A percentile compares a stretch with the other conserved stretches of the same genome.
These are phyloP conservation scores for Diaporthe sp. DNA, from an alignment of 2,329 filamentous ascomycete species.

Conservation along the genomic window DNA sequence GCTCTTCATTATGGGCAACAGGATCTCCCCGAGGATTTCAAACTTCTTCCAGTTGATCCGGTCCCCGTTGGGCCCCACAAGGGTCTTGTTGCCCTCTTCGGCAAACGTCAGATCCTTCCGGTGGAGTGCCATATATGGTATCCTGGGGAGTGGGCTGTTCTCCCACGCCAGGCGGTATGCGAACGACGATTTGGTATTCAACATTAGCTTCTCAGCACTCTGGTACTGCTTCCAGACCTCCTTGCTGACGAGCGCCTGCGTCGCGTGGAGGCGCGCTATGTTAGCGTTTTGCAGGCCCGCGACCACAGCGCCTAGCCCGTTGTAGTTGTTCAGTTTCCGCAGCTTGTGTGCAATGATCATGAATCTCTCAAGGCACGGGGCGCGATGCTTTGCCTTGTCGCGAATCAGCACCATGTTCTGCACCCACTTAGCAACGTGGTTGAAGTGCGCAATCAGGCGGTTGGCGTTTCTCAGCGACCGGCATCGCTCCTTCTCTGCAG, in stretches of 20 bases:
- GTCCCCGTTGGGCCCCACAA: conserved; percentile 77
- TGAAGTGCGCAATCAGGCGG: conserved; percentile 94
- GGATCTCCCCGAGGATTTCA: conserved; percentile 91
- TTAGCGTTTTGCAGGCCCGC: conserved; percentile 91
- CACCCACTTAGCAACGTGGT: conserved; percentile 85
- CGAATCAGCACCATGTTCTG: conserved; percentile 86
- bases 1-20: conserved; percentile 90
- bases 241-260: conserved; percentile 77
- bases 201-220: conserved; percentile 90
- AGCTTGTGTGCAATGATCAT: conserved; percentile 90
- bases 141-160: conserved; percentile 88
- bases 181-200: conserved; percentile 90
- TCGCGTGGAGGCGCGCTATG: conserved; percentile 85
- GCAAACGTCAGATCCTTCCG: conserved; percentile 90
- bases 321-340: conserved; percentile 95
- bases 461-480: conserved; percentile 87
- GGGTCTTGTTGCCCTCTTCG: conserved; percentile 91
- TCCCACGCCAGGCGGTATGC: conserved; percentile 98
- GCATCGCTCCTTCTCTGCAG: conserved; percentile 78
- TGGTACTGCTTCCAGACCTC: conserved; percentile 86
- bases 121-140: conserved; percentile 93
- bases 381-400: conserved; percentile 95
- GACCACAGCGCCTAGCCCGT: conserved; percentile 91
- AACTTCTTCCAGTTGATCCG: conserved; percentile 99
- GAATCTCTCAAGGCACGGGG: conserved; percentile 92